A percentile compares a stretch with the other conserved stretches of the same genome.
Evolutionary conservation across 73 alveolate species (phyloP).

Genomic region (Tetrahymena malaccensis): DNA sequence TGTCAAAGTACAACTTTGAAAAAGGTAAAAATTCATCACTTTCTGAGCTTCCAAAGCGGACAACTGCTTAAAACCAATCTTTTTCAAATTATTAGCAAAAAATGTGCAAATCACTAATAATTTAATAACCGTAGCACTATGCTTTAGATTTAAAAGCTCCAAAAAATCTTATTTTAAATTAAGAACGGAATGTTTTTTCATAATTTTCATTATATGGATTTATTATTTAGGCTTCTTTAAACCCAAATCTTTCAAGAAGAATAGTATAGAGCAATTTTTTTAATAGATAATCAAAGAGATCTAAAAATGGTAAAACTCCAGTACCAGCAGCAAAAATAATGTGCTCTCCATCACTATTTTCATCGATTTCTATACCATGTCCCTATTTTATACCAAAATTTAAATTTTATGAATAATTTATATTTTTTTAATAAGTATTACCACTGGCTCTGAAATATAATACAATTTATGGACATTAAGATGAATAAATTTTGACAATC

Average conservation of each 20-base stretch:
- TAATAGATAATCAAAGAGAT: conserved; percentile 17
- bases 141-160: not conserved
- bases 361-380: conserved; percentile 23
- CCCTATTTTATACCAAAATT: not conserved
- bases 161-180: not conserved
- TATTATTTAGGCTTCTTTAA: not conserved
- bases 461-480: conserved; percentile 5
- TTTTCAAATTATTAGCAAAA: not conserved
- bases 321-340: conserved; percentile 26
- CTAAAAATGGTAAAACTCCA: conserved; percentile 30
- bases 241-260: not conserved
- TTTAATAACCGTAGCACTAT: not conserved
- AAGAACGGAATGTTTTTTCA: not conserved
- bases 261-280: conserved; percentile 2
- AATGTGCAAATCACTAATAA: not conserved
- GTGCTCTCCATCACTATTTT: conserved; percentile 19
- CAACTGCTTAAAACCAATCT: not conserved
- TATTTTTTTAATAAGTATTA: not conserved
- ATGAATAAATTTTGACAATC: conserved; percentile 23
- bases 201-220: not conserved
- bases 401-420: not conserved
- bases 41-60: not conserved
- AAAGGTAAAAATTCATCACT: not conserved
- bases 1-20: not conserved
- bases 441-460: conserved; percentile 26